These are phyloP conservation scores for Exophiala viscosa DNA, from an alignment of 2,329 filamentous ascomycete genomes.

Conservation along the genomic window DNA sequence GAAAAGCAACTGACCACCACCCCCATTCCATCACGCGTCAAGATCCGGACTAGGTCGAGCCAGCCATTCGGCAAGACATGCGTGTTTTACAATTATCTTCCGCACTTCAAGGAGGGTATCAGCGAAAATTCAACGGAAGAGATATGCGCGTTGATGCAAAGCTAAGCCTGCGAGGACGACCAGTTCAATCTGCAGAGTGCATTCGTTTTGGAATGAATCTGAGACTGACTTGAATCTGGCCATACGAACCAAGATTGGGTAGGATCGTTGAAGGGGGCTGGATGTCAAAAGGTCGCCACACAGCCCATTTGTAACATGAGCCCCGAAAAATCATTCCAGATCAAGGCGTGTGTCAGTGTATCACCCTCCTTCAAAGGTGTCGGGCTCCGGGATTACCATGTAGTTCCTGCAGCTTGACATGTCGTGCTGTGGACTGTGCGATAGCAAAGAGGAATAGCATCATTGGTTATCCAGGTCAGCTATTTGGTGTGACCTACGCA, in stretches of 20 bases:
- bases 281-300: not conserved
- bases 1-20: slow-evolving; percentile 3
- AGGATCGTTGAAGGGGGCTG: not conserved
- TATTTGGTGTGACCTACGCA: too few relatives aligned
- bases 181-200: too few relatives aligned
- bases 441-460: too few relatives aligned
- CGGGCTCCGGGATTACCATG: not conserved
- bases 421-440: not conserved
- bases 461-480: too few relatives aligned
- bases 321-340: not conserved
- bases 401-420: not conserved
- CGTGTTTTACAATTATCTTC: not conserved
- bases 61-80: not conserved
- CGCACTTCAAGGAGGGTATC: too few relatives aligned
- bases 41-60: not conserved
- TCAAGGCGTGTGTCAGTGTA: slow-evolving; percentile 11
- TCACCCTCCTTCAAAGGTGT: slow-evolving; percentile 11
- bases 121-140: too few relatives aligned
- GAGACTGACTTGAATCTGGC: not conserved
- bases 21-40: slow-evolving; percentile 6
- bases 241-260: not conserved
- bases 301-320: not conserved
- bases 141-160: too few relatives aligned
- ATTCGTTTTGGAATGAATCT: not conserved
- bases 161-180: too few relatives aligned